A percentile compares a stretch with the other conserved stretches of the same genome.
Conservation (phyloP, 2,329 filamentous ascomycete species). For the Colletotrichum plurivorum region DNA sequence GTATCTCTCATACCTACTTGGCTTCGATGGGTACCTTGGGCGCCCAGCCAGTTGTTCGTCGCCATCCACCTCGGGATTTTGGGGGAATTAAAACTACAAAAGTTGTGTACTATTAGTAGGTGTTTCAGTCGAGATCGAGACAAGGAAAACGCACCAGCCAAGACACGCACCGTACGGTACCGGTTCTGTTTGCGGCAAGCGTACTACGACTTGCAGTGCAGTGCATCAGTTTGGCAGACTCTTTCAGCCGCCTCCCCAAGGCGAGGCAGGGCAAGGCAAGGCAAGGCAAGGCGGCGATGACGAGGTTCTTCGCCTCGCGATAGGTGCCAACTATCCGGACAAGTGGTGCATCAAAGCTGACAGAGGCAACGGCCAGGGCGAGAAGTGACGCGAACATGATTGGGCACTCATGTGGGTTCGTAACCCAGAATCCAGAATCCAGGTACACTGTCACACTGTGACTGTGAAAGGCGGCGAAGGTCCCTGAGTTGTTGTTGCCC, state of each 20-base stretch:
- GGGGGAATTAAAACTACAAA: not conserved
- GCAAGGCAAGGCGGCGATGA: too few species aligned
- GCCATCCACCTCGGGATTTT: not conserved
- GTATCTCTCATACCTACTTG: too few species aligned
- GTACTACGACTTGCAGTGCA: slow-evolving; percentile 17
- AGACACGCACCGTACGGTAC: slow-evolving; percentile 12
- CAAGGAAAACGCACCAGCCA: slow-evolving; percentile 19
- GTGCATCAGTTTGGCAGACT: not conserved
- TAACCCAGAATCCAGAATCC: slow-evolving; percentile 1
- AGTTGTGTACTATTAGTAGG: not conserved
- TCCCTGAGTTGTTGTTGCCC: slow-evolving; percentile 1
- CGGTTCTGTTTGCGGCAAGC: slow-evolving; percentile 23
- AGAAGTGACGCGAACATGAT: not conserved
- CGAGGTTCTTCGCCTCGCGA: too few species aligned
- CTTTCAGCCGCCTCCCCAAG: slow-evolving; percentile 5
- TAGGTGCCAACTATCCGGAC: too few species aligned
- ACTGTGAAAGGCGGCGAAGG: not conserved
- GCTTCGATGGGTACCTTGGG: too few species aligned
- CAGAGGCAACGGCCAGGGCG: not conserved
- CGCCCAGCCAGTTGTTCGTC: too few species aligned
- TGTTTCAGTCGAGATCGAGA: slow-evolving; percentile 36
- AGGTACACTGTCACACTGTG: too few species aligned
- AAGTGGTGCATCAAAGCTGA: slow-evolving; percentile 2
- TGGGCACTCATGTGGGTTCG: not conserved
- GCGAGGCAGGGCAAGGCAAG: too few species aligned